These are phyloP conservation scores for Leccinum variicolor DNA, from an alignment of 768 basidiomycete genomes.

Conservation along the genomic window DNA sequence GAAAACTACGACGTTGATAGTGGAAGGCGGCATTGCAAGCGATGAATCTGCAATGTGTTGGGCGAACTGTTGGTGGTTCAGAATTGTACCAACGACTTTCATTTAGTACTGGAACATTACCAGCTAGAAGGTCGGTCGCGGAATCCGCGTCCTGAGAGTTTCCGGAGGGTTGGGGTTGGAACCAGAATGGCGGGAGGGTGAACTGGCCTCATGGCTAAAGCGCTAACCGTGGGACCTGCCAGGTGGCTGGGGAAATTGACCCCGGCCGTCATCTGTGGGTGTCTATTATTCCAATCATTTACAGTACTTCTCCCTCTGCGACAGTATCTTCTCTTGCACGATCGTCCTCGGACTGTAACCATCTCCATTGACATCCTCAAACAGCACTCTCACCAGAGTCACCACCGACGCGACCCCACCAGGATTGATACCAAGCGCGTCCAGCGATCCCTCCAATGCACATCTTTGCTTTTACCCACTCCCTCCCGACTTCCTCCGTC, in stretches of 20 bases:
- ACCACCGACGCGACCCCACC: conserved; percentile 59
- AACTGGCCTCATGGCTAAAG: no score
- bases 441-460: conserved; percentile 46
- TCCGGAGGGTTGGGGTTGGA: no score
- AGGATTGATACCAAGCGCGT: conserved; percentile 60
- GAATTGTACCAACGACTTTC: background rate
- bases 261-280: no score
- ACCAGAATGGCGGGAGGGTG: no score
- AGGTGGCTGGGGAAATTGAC: no score
- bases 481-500: background rate
- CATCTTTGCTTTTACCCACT: conserved; percentile 11
- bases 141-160: no score
- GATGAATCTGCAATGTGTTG: conserved; percentile 1
- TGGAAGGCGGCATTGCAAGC: background rate
- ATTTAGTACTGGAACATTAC: no score
- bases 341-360: background rate
- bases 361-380: conserved; percentile 13
- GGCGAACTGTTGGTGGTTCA: background rate
- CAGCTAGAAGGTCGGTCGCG: no score
- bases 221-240: no score
- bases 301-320: background rate
- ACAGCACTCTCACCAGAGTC: conserved; percentile 39
- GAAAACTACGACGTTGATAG: conserved; percentile 30
- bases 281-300: no score
- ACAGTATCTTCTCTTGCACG: background rate